A percentile compares a stretch with the other conserved stretches of the same genome.
These are phyloP conservation scores for Penicillium fimorum DNA, from an alignment of 495 filamentous ascomycete genomes.

Conservation along the genomic window DNA sequence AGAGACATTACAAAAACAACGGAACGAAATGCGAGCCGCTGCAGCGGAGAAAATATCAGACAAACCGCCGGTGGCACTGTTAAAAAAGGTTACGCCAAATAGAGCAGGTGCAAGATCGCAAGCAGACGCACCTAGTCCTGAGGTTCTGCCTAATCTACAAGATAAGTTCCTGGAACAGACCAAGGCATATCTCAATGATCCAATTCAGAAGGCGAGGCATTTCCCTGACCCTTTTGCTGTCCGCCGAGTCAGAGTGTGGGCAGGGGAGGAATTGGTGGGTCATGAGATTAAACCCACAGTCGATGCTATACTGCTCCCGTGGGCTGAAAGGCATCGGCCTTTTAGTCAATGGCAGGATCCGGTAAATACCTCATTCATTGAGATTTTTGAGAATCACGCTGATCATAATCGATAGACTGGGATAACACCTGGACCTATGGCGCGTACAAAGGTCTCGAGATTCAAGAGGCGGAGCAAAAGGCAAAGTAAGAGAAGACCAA, in stretches of 20 bases:
- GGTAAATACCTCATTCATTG: neutral
- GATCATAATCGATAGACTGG: neutral
- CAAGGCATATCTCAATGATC: neutral
- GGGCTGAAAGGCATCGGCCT: slow-evolving; percentile 6
- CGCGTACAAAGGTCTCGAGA: neutral
- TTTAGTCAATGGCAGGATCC: slow-evolving; percentile 3
- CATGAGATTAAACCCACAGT: neutral
- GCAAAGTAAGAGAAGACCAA: neutral
- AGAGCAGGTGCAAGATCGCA: neutral
- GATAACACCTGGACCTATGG: neutral
- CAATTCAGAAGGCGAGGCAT: neutral
- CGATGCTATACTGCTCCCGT: neutral
- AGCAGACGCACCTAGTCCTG: neutral
- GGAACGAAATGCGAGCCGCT: neutral
- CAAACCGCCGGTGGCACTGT: neutral
- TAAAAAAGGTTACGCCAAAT: neutral
- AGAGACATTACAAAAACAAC: neutral
- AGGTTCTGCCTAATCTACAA: neutral
- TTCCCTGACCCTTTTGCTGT: slow-evolving; percentile 7
- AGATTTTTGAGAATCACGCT: neutral
- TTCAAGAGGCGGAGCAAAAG: neutral
- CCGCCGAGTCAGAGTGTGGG: slow-evolving; percentile 2
- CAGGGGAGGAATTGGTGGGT: slow-evolving; percentile 4
- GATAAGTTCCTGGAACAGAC: neutral
- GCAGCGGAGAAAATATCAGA: slow-evolving; percentile 1